These are phyloP conservation scores for Blepharisma stoltei DNA, from an alignment of 73 alveolate genomes.

Conservation along the genomic window DNA sequence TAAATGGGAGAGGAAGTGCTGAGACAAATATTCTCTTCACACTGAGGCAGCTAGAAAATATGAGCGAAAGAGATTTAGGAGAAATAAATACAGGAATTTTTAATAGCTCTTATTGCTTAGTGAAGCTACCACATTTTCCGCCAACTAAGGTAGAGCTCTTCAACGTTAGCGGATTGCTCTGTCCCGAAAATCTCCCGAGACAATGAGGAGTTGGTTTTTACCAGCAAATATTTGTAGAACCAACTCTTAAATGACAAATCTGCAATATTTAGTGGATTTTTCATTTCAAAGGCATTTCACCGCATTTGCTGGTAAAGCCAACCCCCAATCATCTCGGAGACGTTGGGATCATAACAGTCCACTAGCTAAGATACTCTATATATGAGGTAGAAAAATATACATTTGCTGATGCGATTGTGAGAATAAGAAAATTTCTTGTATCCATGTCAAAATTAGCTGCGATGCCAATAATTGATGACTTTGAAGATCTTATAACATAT, in stretches of 20 bases:
- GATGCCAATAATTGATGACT: not conserved
- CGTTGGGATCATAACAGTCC: too few species aligned
- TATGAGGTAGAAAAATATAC: conserved; percentile 4
- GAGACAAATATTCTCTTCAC: not conserved
- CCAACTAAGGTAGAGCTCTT: conserved; percentile 16
- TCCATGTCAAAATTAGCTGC: not conserved
- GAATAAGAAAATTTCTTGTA: not conserved
- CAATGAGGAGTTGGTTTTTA: too few species aligned
- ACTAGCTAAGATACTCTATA: too few species aligned
- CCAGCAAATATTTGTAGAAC: too few species aligned
- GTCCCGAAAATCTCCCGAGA: too few species aligned
- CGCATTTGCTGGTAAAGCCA: too few species aligned
- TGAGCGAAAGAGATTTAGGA: not conserved
- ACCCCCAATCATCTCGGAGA: too few species aligned
- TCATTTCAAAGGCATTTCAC: too few species aligned
- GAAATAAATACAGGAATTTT: not conserved
- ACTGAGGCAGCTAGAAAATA: not conserved
- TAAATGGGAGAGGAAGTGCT: not conserved
- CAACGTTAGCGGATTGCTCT: too few species aligned
- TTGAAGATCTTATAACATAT: not conserved
- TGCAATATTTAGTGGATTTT: too few species aligned
- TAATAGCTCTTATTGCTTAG: not conserved
- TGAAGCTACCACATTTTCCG: not conserved
- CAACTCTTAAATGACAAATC: too few species aligned
- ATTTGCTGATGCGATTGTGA: not conserved